Evolutionary conservation across 768 basidiomycete species (phyloP), one percentile per base, ranked within the genome.

Genomic region (Termitomyces sp.): DNA sequence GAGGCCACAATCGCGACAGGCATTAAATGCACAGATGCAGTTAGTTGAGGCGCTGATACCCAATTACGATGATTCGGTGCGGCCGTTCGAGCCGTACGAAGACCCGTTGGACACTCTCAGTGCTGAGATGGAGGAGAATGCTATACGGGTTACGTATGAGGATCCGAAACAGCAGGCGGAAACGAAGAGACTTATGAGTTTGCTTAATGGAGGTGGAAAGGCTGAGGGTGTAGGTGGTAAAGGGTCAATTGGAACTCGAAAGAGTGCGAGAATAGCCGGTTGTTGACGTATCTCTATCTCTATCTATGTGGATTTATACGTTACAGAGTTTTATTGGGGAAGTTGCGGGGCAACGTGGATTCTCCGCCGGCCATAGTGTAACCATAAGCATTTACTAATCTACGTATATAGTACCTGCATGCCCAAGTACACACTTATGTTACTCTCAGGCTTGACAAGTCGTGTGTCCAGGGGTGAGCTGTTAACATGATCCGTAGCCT

Each of bases 101-200:
- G 70, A 72, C 60, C 51, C 51, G 10, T 60, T 64, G 67, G 69
- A 66, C 59, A 21, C 57, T 48, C 59, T 63, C 17, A 57, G 59
- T 31, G 46, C 53, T 27, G 67, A 73, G 21, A 68, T 62, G 25
- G 63, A 65, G 53, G 77, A 79, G n/a, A 75, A 78, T 60, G 78
- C 79, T 62, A 71, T 83, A 67, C 75, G 79, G 5, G 85, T 90
- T 9, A 76, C 74, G 56, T 90, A 89, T 60, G 86, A 87, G 65
- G 87, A 90, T 68, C 86, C 86, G 2, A 80, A 70, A 21, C 83
- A 88, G 71, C 68, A 72, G 40, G 81, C 80, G 47, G 86, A 86
- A 68, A 80, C 80, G 68, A 72, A 76, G 58, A 74, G 80, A 65
- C 64, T 89, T 61, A 77, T 87, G 79, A 76, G 69, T 53, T 68